phyloP scores from a whole-genome alignment of 2,329 filamentous ascomycete species.

The Cercospora brassicicola region DNA sequence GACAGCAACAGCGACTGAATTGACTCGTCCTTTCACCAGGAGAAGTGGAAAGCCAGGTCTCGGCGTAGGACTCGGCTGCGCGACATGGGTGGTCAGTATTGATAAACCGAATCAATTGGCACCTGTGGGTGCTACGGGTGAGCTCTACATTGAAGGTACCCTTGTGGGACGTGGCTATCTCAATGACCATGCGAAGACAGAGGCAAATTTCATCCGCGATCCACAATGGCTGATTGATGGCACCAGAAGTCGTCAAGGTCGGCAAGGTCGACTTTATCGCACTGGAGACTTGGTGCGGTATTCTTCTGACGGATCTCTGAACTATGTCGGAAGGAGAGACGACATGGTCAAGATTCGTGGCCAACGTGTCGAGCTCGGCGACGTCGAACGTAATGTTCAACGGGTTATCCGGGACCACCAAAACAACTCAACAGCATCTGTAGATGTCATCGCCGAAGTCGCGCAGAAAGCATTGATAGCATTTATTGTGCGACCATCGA shows the following conservation, averaged over 20 bases:
- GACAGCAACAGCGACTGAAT: conserved; percentile 11
- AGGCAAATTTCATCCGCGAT: conserved; percentile 33
- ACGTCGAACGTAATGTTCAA: conserved; percentile 54
- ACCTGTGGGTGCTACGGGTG: conserved; percentile 36
- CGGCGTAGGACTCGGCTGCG: background rate
- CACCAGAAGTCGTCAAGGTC: background rate
- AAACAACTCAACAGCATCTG: background rate
- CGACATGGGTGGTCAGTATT: conserved; percentile 1
- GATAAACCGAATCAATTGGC: conserved; percentile 1
- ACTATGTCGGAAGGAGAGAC: conserved; percentile 67
- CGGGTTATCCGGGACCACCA: conserved; percentile 4
- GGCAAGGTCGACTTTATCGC: conserved; percentile 35
- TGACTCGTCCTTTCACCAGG: background rate
- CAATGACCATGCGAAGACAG: conserved; percentile 29
- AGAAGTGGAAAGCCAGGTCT: background rate
- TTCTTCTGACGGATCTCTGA: conserved; percentile 23
- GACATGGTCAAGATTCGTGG: conserved; percentile 77
- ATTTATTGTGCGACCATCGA: conserved; percentile 1
- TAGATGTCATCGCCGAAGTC: background rate
- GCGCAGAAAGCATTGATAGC: background rate
- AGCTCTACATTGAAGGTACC: conserved; percentile 49
- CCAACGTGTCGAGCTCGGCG: conserved; percentile 71
- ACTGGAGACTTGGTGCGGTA: conserved; percentile 42
- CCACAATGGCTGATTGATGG: conserved; percentile 11
- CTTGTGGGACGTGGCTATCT: conserved; percentile 49